phyloP scores from a whole-genome alignment of 2,329 filamentous ascomycete species.

The Phialophora tarda region DNA sequence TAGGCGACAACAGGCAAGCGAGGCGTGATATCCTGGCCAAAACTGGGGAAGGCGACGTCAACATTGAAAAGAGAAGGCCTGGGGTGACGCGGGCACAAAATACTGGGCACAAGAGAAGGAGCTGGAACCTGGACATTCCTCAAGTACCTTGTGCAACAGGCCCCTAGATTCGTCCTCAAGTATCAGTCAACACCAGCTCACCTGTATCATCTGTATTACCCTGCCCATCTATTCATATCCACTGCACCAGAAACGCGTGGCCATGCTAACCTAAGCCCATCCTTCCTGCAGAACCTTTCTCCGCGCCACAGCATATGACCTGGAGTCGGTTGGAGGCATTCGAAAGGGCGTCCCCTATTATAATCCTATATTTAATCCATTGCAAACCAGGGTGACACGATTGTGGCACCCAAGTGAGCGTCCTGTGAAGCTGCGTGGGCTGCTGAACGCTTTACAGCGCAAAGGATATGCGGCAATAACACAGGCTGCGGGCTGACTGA shows the following conservation, averaged over 20 bases:
- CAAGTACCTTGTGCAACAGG: conserved; percentile 4
- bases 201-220: conserved; percentile 1
- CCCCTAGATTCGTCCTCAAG: conserved; percentile 5
- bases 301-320: neutral
- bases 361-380: neutral
- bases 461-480: conserved; percentile 1
- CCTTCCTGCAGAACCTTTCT: conserved; percentile 1
- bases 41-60: conserved; percentile 22
- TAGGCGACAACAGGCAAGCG: conserved; percentile 21
- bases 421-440: conserved; percentile 1
- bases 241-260: conserved; percentile 1
- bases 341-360: neutral
- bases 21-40: neutral
- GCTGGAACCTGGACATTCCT: conserved; percentile 4
- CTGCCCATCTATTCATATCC: conserved; percentile 2
- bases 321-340: neutral
- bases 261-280: neutral
- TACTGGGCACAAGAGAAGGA: neutral
- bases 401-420: neutral
- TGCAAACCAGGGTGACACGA: conserved; percentile 14
- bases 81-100: conserved; percentile 19
- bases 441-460: conserved; percentile 1
- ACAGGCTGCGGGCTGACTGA: neutral
- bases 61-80: neutral
- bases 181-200: neutral